Evolutionary conservation across 2,329 filamentous ascomycete species (phyloP).

Genomic region (Verticillium tricorpus): DNA sequence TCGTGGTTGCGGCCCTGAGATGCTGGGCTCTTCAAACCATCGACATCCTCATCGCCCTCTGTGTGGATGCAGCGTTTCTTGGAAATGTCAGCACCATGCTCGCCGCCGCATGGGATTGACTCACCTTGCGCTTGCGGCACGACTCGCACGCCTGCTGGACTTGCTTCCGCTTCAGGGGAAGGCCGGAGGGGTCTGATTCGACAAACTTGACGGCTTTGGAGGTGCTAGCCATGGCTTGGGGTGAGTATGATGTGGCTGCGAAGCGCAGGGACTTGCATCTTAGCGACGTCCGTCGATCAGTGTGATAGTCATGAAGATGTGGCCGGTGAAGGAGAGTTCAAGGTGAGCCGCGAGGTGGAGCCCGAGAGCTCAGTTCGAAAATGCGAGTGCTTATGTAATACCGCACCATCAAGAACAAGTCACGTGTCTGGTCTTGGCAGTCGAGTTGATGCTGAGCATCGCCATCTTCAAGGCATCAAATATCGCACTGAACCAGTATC

Average conservation of each 20-base stretch:
- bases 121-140: slow-evolving; percentile 52
- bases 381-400: no score
- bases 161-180: slow-evolving; percentile 56
- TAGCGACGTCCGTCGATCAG: not conserved
- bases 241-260: not conserved
- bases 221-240: slow-evolving; percentile 9
- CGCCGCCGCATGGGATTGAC: not conserved
- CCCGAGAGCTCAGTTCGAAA: no score
- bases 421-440: no score
- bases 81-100: slow-evolving; percentile 2
- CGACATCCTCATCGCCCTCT: slow-evolving; percentile 20
- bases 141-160: slow-evolving; percentile 52
- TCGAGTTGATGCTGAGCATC: no score
- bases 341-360: no score
- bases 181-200: slow-evolving; percentile 46
- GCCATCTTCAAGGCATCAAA: no score
- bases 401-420: no score
- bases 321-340: no score
- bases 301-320: no score
- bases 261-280: not conserved
- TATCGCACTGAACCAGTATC: no score
- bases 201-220: slow-evolving; percentile 48
- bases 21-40: slow-evolving; percentile 1
- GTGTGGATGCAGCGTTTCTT: slow-evolving; percentile 42
- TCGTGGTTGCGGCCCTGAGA: not conserved